Conservation (phyloP, 2,329 filamentous ascomycete genomes). For the Chaetoscypha palmicola region DNA sequence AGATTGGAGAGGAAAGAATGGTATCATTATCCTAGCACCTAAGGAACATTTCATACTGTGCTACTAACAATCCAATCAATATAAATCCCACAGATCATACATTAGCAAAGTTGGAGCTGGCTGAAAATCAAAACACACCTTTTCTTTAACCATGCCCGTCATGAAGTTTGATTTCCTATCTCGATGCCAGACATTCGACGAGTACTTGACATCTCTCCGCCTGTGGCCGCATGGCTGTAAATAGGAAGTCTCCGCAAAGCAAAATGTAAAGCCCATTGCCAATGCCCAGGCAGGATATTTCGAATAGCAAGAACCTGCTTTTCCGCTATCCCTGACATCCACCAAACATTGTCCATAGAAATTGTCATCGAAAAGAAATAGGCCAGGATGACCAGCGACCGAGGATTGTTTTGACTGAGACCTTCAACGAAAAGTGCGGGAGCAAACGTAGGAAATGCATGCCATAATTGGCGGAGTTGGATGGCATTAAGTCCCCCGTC, state of each 20-base stretch:
- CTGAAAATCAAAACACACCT: too few relatives aligned
- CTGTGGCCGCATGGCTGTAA: too few relatives aligned
- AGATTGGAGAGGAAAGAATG: too few relatives aligned
- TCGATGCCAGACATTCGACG: too few relatives aligned
- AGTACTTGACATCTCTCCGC: too few relatives aligned
- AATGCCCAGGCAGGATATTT: constrained; percentile 8
- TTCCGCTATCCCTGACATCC: constrained; percentile 27
- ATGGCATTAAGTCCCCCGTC: background rate
- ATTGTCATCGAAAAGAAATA: constrained; percentile 30
- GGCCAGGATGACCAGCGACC: constrained; percentile 16
- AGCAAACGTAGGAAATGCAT: constrained; percentile 5
- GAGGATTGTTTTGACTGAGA: constrained; percentile 7
- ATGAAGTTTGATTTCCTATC: too few relatives aligned
- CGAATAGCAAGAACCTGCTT: constrained; percentile 12
- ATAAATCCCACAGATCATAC: too few relatives aligned
- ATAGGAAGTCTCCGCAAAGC: constrained; percentile 8
- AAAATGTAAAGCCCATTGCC: constrained; percentile 14
- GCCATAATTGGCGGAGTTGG: constrained; percentile 4
- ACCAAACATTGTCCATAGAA: constrained; percentile 30
- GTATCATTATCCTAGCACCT: too few relatives aligned
- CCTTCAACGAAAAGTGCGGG: constrained; percentile 6
- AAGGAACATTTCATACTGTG: too few relatives aligned
- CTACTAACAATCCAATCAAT: too few relatives aligned
- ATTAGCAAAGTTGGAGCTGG: too few relatives aligned
- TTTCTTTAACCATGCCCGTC: too few relatives aligned